phyloP scores from a whole-genome alignment of 1,284 basidiomycete genomes.

The Boletus smithii region DNA sequence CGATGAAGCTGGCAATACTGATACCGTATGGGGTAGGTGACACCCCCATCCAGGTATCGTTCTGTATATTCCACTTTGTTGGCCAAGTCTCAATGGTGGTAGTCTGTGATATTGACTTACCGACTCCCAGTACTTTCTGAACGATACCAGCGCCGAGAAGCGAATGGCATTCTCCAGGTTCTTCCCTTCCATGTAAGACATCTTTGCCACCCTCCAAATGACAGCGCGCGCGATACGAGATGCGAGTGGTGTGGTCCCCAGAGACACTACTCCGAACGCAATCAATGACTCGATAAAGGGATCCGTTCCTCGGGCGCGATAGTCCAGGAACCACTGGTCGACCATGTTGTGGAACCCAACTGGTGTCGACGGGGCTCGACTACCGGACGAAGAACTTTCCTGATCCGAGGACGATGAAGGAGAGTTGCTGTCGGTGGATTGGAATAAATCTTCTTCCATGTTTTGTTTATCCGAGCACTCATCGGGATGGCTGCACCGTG shows the following conservation, averaged over 20 bases:
- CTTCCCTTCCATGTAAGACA: slow-evolving; percentile 16
- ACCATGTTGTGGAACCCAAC: slow-evolving; percentile 17
- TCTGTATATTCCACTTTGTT: slow-evolving; percentile 14
- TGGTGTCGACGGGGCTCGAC: neutral
- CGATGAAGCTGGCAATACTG: slow-evolving; percentile 34
- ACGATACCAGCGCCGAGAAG: slow-evolving; percentile 16
- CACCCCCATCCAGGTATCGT: slow-evolving; percentile 7
- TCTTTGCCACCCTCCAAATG: slow-evolving; percentile 10
- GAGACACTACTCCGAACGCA: slow-evolving; percentile 13
- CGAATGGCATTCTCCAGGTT: slow-evolving; percentile 21
- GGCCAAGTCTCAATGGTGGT: neutral
- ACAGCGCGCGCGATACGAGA: slow-evolving; percentile 21
- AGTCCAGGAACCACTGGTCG: slow-evolving; percentile 21
- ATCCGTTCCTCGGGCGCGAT: slow-evolving; percentile 16
- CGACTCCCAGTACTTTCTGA: slow-evolving; percentile 23
- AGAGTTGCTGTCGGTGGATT: neutral
- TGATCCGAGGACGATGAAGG: slow-evolving; percentile 12
- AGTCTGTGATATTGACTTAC: slow-evolving; percentile 15
- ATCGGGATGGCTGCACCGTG: neutral
- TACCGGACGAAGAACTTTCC: slow-evolving; percentile 10
- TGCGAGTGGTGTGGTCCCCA: slow-evolving; percentile 15
- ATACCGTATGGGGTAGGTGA: slow-evolving; percentile 18
- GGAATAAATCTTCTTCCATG: neutral
- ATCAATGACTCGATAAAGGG: slow-evolving; percentile 24
- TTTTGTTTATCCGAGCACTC: neutral